Base-by-base conservation (phyloP, 768 basidiomycete genomes). In the Termitomyces bulborhizus region DNA sequence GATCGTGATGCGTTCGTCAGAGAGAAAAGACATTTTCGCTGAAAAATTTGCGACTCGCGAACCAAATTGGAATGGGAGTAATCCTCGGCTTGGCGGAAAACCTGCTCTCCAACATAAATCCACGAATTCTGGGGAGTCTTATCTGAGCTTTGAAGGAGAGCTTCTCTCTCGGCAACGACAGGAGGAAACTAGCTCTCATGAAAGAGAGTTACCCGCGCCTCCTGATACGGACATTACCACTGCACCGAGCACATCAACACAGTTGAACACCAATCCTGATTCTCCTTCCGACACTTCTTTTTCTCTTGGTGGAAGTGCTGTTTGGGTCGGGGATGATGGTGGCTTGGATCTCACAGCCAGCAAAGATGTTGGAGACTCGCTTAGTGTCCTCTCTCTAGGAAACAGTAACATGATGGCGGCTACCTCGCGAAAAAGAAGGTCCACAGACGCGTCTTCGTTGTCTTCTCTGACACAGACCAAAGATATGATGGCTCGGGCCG, bases 1-100 rank as follows among this genome's bases (percentile, higher is more conserved):
- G 61, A 73, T 93, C 52, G 79, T 99, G 55, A 85, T 98, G 80
- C 89, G 95, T 29, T 80, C 84, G 1, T 91, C 89, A 13, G 95
- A 98, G 57, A 81, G 93, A 32, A 93, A 91, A 67, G 95, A 98
- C 66, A 79, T 97, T 43, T 95, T 98, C 66, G 75, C 84, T 18
- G 95, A 98, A 63, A 91, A 90, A 69, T 91, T 93, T 68, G 62
- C 65, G 24, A 53, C 41, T 51, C 55, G 57, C 24, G 62, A 62
- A 34, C 62, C 66, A 46, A 62, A 61, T 32, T 65, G 62, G 62
- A 64, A 66, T 40, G 65, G 55, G 41, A 66, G 63, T 54, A 64
- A 58, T 60, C 51, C 55, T 36, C 58, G 60, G 29, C 43, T 62
- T 49, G 66, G 57, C 1, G 51, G 61, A n/a, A 73, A 70, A 54